phyloP scores from a whole-genome alignment of 2,329 filamentous ascomycete species.

The Cladobotryum protrusum region DNA sequence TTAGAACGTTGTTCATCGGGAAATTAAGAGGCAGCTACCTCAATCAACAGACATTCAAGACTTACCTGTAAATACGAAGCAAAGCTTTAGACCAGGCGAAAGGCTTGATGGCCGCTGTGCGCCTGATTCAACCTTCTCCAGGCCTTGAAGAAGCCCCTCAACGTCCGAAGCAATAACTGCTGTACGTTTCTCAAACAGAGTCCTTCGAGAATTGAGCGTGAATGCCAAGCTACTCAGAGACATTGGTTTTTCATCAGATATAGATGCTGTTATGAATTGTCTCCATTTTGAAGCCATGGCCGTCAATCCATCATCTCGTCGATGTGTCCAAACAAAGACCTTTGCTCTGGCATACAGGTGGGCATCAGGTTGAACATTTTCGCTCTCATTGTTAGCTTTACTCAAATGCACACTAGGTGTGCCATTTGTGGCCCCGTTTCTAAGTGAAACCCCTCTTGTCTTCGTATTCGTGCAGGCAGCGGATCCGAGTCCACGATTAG shows the following conservation, averaged over 20 bases:
- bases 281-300: slow-evolving; percentile 6
- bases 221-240: slow-evolving; percentile 7
- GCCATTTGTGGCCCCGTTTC: no score
- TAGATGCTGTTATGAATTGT: slow-evolving; percentile 1
- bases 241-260: slow-evolving; percentile 2
- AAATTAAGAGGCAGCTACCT: no score
- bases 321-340: slow-evolving; percentile 9
- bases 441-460: no score
- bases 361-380: background rate
- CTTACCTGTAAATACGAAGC: slow-evolving; percentile 12
- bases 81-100: background rate
- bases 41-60: no score
- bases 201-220: slow-evolving; percentile 5
- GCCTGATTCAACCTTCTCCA: slow-evolving; percentile 6
- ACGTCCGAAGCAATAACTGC: slow-evolving; percentile 6
- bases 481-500: background rate
- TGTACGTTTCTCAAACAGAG: slow-evolving; percentile 3
- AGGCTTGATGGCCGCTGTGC: slow-evolving; percentile 6
- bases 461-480: background rate
- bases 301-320: slow-evolving; percentile 5
- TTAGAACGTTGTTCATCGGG: no score
- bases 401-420: no score
- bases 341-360: background rate
- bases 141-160: slow-evolving; percentile 4
- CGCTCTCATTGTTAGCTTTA: no score